Conservation (phyloP, 129 eudicot genomes). For the Pittosporum tobira region DNA sequence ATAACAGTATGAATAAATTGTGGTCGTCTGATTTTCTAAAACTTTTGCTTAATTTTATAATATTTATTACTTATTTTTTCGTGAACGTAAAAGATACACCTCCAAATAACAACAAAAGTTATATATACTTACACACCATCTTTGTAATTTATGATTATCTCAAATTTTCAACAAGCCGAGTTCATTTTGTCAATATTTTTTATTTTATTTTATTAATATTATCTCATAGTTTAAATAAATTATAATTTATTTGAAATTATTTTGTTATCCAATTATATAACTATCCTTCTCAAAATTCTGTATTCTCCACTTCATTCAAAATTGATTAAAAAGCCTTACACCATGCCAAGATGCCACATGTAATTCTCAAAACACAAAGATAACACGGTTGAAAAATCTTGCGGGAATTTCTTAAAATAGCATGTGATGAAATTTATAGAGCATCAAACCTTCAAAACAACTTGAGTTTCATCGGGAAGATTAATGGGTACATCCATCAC, state of each 20-base stretch:
- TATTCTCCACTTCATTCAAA: background rate
- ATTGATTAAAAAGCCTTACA: background rate
- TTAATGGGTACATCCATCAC: constrained; percentile 73
- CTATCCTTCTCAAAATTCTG: background rate
- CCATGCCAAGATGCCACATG: background rate
- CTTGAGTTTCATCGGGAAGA: constrained; percentile 89
- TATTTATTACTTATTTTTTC: background rate
- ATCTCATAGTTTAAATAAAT: no score
- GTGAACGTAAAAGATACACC: background rate
- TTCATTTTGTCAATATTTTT: no score
- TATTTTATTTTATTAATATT: no score
- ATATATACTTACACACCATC: background rate
- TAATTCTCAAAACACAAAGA: no score
- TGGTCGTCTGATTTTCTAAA: no score
- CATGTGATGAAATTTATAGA: background rate
- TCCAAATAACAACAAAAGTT: no score
- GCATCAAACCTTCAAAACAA: constrained; percentile 69
- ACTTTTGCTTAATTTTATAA: no score
- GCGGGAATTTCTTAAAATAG: background rate
- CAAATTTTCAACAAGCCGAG: no score
- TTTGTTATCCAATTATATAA: no score
- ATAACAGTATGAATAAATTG: no score
- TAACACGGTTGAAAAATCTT: background rate
- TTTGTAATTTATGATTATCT: no score
- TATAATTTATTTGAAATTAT: no score